Evolutionary conservation across 1,139 yeast species (phyloP), one percentile per base, ranked within the genome.

Genomic region (Hansenula anomala): DNA sequence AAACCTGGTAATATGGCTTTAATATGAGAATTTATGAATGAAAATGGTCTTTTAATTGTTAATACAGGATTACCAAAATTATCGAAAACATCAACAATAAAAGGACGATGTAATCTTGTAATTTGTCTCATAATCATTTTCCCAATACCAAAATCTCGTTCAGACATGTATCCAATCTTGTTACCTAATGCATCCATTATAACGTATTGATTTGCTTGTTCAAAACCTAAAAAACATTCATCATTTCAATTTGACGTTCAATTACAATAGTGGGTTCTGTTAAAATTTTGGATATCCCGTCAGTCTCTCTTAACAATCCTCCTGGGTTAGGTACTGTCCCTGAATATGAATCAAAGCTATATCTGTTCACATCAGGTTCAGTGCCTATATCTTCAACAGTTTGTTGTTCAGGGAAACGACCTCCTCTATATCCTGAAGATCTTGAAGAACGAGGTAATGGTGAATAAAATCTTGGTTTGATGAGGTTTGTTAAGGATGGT

Each of bases 211-310:
- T 90, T 90, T 1, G 95, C 89, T 63, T 90, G 97, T 59, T 92
- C 97, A 54, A 86, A 86, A 1, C 97, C 97, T 28, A 90, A 58
- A 39, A 89, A 73, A 92, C 69, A 55, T 88, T 90, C 88, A 88
- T 81, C 64, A 83, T 73, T 60, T 92, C 97, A 28, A 92, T 67
- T 55, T 87, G 85, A 42, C 98, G 72, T 57, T 90, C 96, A 38
- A 92, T 77, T 1, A 90, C 89, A 27, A 92, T 61, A 4, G 92
- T 84, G 1, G 97, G 97, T 54, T 86, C 88, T 33, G 72, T 69
- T 31, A 88, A 61, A 13, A 86, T 64, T 28, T 69, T 67, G 31
- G 71, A 70, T 24, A 81, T 67, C 0, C 81, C 78, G 53, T 81
- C 87, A 16, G 70, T 60, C 2, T 67, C 68, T 6, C 75, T 71